Evolutionary conservation across 768 basidiomycete genomes (phyloP), one percentile per base, ranked within the genome.

Genomic region (Leccinellum luteum): DNA sequence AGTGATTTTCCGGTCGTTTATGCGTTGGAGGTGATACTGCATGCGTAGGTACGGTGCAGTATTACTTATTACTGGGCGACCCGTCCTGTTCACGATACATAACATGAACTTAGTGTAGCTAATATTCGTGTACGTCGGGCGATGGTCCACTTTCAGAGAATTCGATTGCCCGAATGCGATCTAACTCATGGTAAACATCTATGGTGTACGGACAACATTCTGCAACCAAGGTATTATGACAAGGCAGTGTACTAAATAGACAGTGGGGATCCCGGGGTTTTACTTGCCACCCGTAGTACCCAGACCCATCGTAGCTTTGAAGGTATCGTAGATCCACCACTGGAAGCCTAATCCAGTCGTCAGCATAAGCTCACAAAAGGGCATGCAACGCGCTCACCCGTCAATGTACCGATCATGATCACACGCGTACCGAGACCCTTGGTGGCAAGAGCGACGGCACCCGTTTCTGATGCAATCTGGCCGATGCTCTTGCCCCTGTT

Each of bases 321-420:
- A 92, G 51, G 83, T 79, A 72, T 92, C 92, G 73, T 92, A 93
- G 74, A 93, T 92, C 89, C 90, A 92, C 90, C 89, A 91, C 80
- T 91, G 88, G 89, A 90, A 90, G 69, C 89, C 91, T 77, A 76
- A 70, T 58, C 52, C 25, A 31, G 12, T 15, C 14, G 35, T 51
- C n/a, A 41, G 19, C n/a, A 19, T 19, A 30, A 43, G 41, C 5
- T 47, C 25, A 34, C 34, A 6, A 50, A 2, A 45, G 9, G 28
- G 1, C 3, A 21, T 23, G 28, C 23, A 5, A 1, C 14, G 10
- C 0, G 57, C 74, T 66, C 53, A 74, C 76, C 77, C 41, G 78
- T 79, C 60, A 79, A 63, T 35, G 78, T 79, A 69, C 84, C 86
- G 65, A 92, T 92, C 90, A 92, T 91, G 72, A 92, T 63, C 54